Evolutionary conservation across 805 yeast genomes (phyloP).

Genomic region (Ogataea philodendri): DNA sequence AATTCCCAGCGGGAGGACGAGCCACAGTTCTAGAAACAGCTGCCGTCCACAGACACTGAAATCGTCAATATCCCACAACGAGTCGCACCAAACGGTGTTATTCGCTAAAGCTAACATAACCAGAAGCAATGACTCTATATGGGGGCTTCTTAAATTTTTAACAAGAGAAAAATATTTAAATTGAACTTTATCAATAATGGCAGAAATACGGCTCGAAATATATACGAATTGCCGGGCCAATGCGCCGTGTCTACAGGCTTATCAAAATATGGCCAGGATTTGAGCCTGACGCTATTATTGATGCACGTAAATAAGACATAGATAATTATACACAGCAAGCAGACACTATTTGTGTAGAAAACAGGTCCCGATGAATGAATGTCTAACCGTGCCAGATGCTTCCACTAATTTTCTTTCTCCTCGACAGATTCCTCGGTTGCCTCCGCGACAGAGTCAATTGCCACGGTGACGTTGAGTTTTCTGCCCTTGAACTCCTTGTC

Average conservation of each 20-base stretch:
- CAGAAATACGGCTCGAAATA: no score
- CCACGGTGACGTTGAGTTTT: slow-evolving; percentile 64
- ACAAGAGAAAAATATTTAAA: no score
- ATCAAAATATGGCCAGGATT: no score
- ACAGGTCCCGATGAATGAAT: slow-evolving; percentile 3
- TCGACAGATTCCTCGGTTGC: slow-evolving; percentile 8
- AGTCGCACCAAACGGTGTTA: slow-evolving; percentile 18
- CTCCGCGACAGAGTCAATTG: slow-evolving; percentile 53
- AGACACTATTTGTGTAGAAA: not conserved
- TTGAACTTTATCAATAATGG: no score
- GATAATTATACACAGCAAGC: slow-evolving; percentile 14
- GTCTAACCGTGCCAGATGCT: slow-evolving; percentile 8
- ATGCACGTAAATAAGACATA: slow-evolving; percentile 12
- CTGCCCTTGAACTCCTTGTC: slow-evolving; percentile 68
- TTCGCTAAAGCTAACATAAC: slow-evolving; percentile 7
- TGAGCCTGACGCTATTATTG: slow-evolving; percentile 2
- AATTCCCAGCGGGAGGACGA: slow-evolving; percentile 34
- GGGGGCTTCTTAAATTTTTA: no score
- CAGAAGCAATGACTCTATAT: not conserved
- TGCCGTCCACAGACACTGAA: slow-evolving; percentile 47
- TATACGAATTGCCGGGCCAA: not conserved
- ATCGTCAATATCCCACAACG: slow-evolving; percentile 40
- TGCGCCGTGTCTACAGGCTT: no score
- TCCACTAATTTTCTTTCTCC: slow-evolving; percentile 14
- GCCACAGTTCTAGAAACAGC: slow-evolving; percentile 32